Evolutionary conservation across 78 protist species (phyloP).

Genomic region (Thecamonas trahens): DNA sequence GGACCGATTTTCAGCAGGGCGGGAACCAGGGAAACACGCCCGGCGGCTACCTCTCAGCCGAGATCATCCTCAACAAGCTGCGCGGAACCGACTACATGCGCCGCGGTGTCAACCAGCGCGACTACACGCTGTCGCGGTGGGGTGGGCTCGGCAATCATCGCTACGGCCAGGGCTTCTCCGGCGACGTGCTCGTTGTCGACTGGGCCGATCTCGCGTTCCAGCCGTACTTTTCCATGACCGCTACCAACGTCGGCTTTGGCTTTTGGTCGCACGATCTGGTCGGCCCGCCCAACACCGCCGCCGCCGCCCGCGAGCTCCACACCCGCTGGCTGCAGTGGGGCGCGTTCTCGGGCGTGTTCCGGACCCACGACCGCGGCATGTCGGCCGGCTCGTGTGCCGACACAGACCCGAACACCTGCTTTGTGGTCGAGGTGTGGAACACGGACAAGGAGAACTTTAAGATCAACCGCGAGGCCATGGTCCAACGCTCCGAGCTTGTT

Average conservation of each 20-base stretch:
- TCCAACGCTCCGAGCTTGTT: conserved; percentile 12
- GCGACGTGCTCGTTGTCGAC: conserved; percentile 35
- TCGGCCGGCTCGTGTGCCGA: conserved; percentile 17
- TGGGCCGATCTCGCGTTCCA: conserved; percentile 47
- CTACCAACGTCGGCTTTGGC: conserved; percentile 43
- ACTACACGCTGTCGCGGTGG: conserved; percentile 14
- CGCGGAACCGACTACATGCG: conserved; percentile 3
- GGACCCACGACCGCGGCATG: conserved; percentile 13
- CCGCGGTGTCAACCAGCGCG: neutral
- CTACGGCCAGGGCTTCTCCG: conserved; percentile 48
- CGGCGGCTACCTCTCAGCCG: conserved; percentile 24
- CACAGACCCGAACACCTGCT: neutral
- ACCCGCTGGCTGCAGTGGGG: conserved; percentile 55
- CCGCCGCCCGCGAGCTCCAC: conserved; percentile 43
- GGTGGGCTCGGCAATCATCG: conserved; percentile 53
- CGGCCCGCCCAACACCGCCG: conserved; percentile 29
- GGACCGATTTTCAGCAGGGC: conserved; percentile 8
- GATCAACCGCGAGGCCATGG: conserved; percentile 18
- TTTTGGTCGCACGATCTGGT: conserved; percentile 44
- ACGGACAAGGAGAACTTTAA: neutral
- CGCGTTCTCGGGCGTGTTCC: conserved; percentile 7
- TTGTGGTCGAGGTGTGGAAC: conserved; percentile 5
- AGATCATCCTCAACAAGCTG: conserved; percentile 18
- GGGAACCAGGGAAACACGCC: neutral
- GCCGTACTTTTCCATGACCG: conserved; percentile 38